Conservation (phyloP, 169 alveolate genomes). For the Babesia ovis region DNA sequence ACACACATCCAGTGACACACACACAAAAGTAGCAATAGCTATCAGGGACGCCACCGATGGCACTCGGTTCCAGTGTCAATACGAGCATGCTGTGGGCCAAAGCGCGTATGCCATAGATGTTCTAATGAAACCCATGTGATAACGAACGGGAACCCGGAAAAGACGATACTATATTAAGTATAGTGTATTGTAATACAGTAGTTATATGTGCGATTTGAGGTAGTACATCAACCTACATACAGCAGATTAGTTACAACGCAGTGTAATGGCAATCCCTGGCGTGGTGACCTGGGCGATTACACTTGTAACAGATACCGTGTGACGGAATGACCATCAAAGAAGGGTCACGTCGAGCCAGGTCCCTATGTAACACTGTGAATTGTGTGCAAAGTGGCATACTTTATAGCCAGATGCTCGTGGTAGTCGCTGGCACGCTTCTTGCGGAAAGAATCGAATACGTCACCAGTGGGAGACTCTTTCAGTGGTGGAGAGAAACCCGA, state of each 20-base stretch:
- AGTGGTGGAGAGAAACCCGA: background rate
- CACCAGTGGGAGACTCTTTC: slow-evolving; percentile 10
- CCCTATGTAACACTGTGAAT: slow-evolving; percentile 18
- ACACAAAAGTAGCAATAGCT: slow-evolving; percentile 38
- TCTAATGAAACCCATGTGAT: slow-evolving; percentile 1
- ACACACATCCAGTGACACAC: slow-evolving; percentile 43
- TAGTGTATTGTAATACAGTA: too few relatives aligned
- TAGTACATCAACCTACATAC: background rate
- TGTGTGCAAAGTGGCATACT: slow-evolving; percentile 7
- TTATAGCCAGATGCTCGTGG: slow-evolving; percentile 53
- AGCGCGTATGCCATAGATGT: slow-evolving; percentile 36
- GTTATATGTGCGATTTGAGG: too few relatives aligned
- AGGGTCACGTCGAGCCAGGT: slow-evolving; percentile 43
- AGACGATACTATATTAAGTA: too few relatives aligned
- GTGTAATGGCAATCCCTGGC: slow-evolving; percentile 45
- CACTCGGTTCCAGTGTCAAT: background rate
- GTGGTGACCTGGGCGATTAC: slow-evolving; percentile 50
- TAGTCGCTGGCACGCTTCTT: slow-evolving; percentile 56
- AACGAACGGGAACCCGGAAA: too few relatives aligned
- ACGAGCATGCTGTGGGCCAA: slow-evolving; percentile 31
- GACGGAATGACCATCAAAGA: slow-evolving; percentile 45
- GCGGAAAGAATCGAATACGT: slow-evolving; percentile 56
- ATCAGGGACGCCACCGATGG: slow-evolving; percentile 10
- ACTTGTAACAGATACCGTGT: slow-evolving; percentile 38
- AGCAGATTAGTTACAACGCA: slow-evolving; percentile 1